phyloP scores from a whole-genome alignment of 73 alveolate genomes.

The Uronychia setigera region DNA sequence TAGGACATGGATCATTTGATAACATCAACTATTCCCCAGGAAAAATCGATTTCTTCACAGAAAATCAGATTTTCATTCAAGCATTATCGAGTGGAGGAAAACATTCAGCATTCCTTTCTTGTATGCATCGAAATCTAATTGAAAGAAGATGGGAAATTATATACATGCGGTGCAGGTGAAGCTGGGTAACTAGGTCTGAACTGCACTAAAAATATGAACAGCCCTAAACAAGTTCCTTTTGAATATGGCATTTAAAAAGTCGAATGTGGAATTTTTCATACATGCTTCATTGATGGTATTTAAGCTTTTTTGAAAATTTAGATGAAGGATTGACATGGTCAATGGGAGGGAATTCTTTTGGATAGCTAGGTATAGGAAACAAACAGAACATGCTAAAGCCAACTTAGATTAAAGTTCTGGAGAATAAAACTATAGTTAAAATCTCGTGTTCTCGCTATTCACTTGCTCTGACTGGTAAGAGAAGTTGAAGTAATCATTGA shows the following conservation, averaged over 20 bases:
- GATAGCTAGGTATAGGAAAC: neutral
- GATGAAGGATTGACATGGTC: conserved; percentile 5
- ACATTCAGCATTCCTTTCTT: conserved; percentile 48
- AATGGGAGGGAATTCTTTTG: conserved; percentile 13
- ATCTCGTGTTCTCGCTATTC: conserved; percentile 1
- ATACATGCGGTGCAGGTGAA: conserved; percentile 12
- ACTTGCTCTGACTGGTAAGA: neutral
- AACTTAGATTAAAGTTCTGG: neutral
- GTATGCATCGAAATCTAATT: neutral
- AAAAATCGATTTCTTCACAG: conserved; percentile 4
- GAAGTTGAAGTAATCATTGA: neutral
- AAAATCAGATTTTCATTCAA: conserved; percentile 8
- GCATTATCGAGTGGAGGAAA: conserved; percentile 39
- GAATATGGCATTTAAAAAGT: neutral
- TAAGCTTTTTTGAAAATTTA: neutral
- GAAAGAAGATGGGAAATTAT: conserved; percentile 10
- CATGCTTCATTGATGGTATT: conserved; percentile 3
- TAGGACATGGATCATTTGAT: conserved; percentile 40
- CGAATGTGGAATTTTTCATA: conserved; percentile 14
- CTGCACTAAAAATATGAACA: neutral
- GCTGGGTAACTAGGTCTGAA: conserved; percentile 12
- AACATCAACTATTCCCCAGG: neutral
- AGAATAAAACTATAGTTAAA: neutral
- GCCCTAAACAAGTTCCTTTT: neutral
- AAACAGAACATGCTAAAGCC: neutral